Evolutionary conservation across 441 rosid species (phyloP).

Genomic region (Geranium incanum): DNA sequence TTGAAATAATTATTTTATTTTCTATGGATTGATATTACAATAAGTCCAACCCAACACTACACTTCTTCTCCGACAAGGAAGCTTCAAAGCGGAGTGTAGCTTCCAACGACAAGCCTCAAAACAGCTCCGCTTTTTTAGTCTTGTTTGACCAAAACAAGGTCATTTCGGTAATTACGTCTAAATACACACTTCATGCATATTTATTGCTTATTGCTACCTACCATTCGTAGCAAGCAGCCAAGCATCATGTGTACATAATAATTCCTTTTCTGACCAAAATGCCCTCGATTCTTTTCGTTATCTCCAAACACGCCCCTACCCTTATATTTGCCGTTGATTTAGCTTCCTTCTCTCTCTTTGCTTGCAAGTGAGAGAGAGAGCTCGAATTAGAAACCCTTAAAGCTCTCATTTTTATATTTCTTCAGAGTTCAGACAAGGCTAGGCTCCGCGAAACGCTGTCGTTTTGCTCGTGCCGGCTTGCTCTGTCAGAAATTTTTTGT

Average conservation of each 20-base stretch:
- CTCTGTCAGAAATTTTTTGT: slow-evolving; percentile 11
- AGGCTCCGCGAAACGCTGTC: neutral
- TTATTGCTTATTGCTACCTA: neutral
- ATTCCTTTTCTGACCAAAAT: slow-evolving; percentile 29
- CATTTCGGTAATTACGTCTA: neutral
- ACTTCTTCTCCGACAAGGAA: neutral
- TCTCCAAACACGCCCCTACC: slow-evolving; percentile 17
- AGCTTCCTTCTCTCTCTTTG: slow-evolving; percentile 16
- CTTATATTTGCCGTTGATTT: slow-evolving; percentile 2
- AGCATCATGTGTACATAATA: slow-evolving; percentile 22
- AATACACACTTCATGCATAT: neutral
- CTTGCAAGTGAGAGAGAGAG: slow-evolving; percentile 26
- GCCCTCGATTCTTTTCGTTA: slow-evolving; percentile 30
- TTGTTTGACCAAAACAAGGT: neutral
- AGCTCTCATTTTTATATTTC: slow-evolving; percentile 4
- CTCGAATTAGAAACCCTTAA: slow-evolving; percentile 9
- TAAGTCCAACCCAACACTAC: neutral
- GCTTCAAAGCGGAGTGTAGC: neutral
- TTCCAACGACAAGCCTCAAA: neutral
- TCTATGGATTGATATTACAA: too few relatives aligned
- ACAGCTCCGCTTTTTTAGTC: neutral
- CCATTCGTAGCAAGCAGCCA: slow-evolving; percentile 17
- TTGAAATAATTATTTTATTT: too few relatives aligned
- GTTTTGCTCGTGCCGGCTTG: slow-evolving; percentile 15
- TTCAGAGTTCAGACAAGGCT: slow-evolving; percentile 2